Evolutionary conservation across 306 rosid genomes (phyloP).

Genomic region (Crotalaria pallida): DNA sequence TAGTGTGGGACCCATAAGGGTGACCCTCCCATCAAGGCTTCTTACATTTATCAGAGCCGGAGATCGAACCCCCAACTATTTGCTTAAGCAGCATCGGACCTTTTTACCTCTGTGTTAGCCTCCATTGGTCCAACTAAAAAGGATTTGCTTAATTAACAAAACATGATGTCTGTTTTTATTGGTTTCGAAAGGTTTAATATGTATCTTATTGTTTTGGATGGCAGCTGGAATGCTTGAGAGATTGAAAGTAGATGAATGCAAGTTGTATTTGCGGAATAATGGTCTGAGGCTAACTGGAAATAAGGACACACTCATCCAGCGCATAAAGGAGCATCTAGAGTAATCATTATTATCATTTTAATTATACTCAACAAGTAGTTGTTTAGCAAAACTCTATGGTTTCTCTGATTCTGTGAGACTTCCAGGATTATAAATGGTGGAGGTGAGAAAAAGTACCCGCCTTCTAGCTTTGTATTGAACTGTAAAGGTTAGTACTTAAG

Average conservation of each 20-base stretch:
- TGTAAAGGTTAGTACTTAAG: slow-evolving; percentile 57
- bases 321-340: slow-evolving; percentile 70
- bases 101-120: too few species aligned
- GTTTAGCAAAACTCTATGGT: background rate
- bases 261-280: slow-evolving; percentile 66
- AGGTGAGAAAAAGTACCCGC: slow-evolving; percentile 69
- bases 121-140: too few species aligned
- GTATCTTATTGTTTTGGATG: slow-evolving; percentile 15
- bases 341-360: slow-evolving; percentile 30
- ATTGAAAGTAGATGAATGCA: slow-evolving; percentile 74
- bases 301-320: slow-evolving; percentile 60
- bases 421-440: slow-evolving; percentile 72
- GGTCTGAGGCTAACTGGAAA: slow-evolving; percentile 78
- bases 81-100: too few species aligned
- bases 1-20: too few species aligned
- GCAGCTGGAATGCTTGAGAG: slow-evolving; percentile 55
- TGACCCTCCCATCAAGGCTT: too few species aligned
- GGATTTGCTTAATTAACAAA: background rate
- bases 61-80: too few species aligned
- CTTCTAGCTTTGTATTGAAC: slow-evolving; percentile 57
- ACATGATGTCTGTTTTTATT: background rate
- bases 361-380: background rate
- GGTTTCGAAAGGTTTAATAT: background rate
- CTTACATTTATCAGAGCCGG: too few species aligned
- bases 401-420: slow-evolving; percentile 21